phyloP scores from a whole-genome alignment of 306 rosid species.

The Dryas alaskensis region DNA sequence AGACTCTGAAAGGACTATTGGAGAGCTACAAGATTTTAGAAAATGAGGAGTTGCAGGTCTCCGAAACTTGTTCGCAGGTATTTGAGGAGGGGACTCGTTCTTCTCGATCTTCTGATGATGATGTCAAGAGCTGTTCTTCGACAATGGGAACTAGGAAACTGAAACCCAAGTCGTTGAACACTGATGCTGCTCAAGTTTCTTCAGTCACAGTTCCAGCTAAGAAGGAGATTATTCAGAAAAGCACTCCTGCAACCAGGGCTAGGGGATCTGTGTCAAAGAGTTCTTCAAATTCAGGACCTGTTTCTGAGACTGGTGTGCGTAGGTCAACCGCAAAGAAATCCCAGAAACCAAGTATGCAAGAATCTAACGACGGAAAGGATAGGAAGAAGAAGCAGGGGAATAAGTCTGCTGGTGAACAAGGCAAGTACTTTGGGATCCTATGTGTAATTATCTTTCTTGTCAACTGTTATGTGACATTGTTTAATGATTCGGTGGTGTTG shows the following conservation, averaged over 20 bases:
- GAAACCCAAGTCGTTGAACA: constrained; percentile 51
- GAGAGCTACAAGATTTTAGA: constrained; percentile 46
- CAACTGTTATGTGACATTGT: neutral
- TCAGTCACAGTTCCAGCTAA: constrained; percentile 36
- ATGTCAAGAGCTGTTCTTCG: constrained; percentile 53
- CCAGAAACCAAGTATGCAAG: constrained; percentile 51
- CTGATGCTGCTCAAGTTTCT: constrained; percentile 47
- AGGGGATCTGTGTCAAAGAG: constrained; percentile 40
- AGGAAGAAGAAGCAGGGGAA: constrained; percentile 43
- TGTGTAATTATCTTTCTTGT: constrained; percentile 1
- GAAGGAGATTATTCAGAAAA: constrained; percentile 41
- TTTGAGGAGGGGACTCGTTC: constrained; percentile 63
- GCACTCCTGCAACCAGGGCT: constrained; percentile 32
- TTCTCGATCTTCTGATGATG: constrained; percentile 75
- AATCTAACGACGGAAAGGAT: constrained; percentile 40
- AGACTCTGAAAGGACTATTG: constrained; percentile 50
- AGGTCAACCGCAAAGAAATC: constrained; percentile 39
- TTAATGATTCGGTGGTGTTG: constrained; percentile 11
- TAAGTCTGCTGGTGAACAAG: constrained; percentile 41
- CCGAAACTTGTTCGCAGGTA: constrained; percentile 60
- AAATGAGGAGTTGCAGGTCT: constrained; percentile 55
- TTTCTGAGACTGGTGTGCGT: constrained; percentile 33
- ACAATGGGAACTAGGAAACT: constrained; percentile 41
- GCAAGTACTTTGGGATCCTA: constrained; percentile 15
- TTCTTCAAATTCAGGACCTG: constrained; percentile 41